Conservation (phyloP, 495 filamentous ascomycete genomes). For the Podospora bellae-mahoneyi region DNA sequence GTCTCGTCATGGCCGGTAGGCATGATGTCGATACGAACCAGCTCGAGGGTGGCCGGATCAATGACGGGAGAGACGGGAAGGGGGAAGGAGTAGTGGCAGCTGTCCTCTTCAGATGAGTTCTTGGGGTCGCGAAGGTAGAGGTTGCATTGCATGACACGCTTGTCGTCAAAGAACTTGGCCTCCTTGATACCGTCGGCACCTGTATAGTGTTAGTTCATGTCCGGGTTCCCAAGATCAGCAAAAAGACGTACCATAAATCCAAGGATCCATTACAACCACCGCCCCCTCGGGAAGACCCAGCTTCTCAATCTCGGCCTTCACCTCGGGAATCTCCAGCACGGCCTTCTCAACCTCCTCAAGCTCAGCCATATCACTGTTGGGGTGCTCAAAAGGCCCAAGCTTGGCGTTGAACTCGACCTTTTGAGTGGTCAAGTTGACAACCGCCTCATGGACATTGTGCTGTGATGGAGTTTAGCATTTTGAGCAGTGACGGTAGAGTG, state of each 20-base stretch:
- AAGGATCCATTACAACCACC: constrained; percentile 61
- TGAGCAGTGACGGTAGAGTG: no score
- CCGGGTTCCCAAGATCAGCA: background rate
- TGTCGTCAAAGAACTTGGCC: constrained; percentile 48
- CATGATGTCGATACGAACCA: constrained; percentile 59
- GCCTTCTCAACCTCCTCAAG: constrained; percentile 57
- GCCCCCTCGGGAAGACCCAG: constrained; percentile 61
- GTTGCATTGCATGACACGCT: constrained; percentile 63
- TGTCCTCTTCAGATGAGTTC: constrained; percentile 55
- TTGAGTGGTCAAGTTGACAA: constrained; percentile 53
- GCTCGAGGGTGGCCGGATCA: constrained; percentile 57
- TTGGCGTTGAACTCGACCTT: constrained; percentile 58
- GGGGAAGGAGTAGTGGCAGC: constrained; percentile 78
- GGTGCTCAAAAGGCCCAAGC: constrained; percentile 55
- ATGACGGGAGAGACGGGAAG: constrained; percentile 76
- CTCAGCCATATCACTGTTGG: constrained; percentile 57
- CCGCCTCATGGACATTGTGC: constrained; percentile 66
- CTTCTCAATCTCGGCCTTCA: constrained; percentile 62
- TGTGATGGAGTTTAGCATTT: constrained; percentile 23
- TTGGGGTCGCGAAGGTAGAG: constrained; percentile 61
- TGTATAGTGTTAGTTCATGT: constrained; percentile 21
- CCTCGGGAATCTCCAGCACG: constrained; percentile 52
- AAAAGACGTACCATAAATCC: constrained; percentile 61
- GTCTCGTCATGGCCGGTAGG: constrained; percentile 62
- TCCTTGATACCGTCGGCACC: constrained; percentile 61